Conservation (phyloP, 768 basidiomycete species). For the Pulveroboletus frians region DNA sequence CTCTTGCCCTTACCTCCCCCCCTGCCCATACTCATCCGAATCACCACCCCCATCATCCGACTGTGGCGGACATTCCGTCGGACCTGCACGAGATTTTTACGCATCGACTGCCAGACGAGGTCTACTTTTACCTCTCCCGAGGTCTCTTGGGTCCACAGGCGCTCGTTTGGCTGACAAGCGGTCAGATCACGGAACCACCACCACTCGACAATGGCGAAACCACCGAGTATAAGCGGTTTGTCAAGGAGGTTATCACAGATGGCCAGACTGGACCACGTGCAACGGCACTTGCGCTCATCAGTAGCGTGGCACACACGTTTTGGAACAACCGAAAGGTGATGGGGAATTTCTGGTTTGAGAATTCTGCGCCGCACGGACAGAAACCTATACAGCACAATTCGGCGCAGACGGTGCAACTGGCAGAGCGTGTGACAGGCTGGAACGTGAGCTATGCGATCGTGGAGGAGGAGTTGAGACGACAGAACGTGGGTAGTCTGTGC, state of each 20-base stretch:
- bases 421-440: slow-evolving; percentile 87
- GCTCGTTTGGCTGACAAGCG: slow-evolving; percentile 90
- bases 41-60: slow-evolving; percentile 63
- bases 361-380: slow-evolving; percentile 40
- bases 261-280: slow-evolving; percentile 91
- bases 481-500: slow-evolving; percentile 74
- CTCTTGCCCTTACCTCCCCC: slow-evolving; percentile 57
- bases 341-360: slow-evolving; percentile 74
- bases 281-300: slow-evolving; percentile 83
- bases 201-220: slow-evolving; percentile 95
- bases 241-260: slow-evolving; percentile 95
- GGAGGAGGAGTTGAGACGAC: slow-evolving; percentile 91
- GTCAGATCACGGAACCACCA: slow-evolving; percentile 77
- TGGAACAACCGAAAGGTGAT: slow-evolving; percentile 77
- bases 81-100: slow-evolving; percentile 97
- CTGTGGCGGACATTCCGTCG: slow-evolving; percentile 80
- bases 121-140: slow-evolving; percentile 93
- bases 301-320: slow-evolving; percentile 69
- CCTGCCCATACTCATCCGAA: slow-evolving; percentile 46
- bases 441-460: slow-evolving; percentile 79
- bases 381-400: slow-evolving; percentile 70
- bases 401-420: slow-evolving; percentile 75
- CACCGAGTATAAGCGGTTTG: slow-evolving; percentile 88
- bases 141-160: slow-evolving; percentile 86
- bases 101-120: slow-evolving; percentile 88